These are phyloP conservation scores for Aspergillus ellipticus DNA, from an alignment of 495 filamentous ascomycete genomes.

Conservation along the genomic window DNA sequence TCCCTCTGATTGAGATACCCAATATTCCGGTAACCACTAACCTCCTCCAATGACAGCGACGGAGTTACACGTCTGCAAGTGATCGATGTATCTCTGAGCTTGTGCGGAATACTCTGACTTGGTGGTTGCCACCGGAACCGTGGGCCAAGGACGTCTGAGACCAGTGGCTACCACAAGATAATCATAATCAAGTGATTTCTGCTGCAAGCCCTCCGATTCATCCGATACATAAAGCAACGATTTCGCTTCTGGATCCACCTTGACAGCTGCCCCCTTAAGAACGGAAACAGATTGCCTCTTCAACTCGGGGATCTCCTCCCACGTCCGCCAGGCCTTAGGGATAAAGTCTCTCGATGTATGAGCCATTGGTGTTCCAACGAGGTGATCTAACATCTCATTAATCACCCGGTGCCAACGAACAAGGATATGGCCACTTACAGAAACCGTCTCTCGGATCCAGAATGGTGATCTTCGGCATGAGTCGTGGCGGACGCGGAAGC, in stretches of 20 bases:
- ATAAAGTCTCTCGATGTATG: constrained; percentile 3
- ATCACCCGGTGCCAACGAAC: background rate
- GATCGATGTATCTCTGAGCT: constrained; percentile 27
- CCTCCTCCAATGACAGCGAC: constrained; percentile 45
- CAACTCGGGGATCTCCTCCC: constrained; percentile 1
- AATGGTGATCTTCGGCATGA: constrained; percentile 52
- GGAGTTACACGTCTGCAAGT: background rate
- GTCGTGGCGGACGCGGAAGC: constrained; percentile 14
- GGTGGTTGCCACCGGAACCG: constrained; percentile 48
- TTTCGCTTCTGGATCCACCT: constrained; percentile 1
- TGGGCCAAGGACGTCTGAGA: constrained; percentile 52
- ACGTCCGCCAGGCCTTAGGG: background rate
- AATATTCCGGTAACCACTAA: background rate
- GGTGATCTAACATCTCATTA: constrained; percentile 43
- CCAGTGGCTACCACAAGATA: constrained; percentile 56
- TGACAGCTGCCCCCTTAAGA: background rate
- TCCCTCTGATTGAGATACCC: background rate
- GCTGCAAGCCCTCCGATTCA: constrained; percentile 16
- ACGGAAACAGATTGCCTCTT: background rate
- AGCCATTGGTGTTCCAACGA: constrained; percentile 18
- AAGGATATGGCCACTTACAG: constrained; percentile 34
- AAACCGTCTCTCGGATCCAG: constrained; percentile 61
- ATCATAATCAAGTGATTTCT: constrained; percentile 44
- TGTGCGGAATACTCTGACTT: constrained; percentile 51
- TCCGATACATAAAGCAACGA: background rate